These are phyloP conservation scores for Tricholomella constricta DNA, from an alignment of 768 basidiomycete species.

Conservation along the genomic window DNA sequence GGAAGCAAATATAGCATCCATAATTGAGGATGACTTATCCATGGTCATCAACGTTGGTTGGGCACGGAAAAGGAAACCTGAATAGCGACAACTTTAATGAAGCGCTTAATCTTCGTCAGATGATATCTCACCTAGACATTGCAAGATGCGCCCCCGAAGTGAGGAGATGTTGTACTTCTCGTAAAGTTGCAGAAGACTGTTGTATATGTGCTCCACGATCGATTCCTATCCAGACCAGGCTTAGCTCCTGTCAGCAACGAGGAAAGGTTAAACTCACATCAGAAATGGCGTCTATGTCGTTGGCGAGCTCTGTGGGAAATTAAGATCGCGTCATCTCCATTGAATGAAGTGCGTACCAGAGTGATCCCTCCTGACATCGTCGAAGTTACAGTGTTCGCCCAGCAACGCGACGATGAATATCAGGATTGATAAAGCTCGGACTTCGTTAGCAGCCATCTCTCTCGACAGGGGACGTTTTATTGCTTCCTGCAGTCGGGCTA, in stretches of 20 bases:
- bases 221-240: constrained; percentile 52
- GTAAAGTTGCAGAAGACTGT: constrained; percentile 70
- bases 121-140: constrained; percentile 72
- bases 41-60: constrained; percentile 90
- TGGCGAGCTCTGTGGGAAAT: constrained; percentile 43
- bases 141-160: constrained; percentile 72
- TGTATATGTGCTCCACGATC: constrained; percentile 84
- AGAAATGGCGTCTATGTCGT: constrained; percentile 60
- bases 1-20: constrained; percentile 87
- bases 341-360: constrained; percentile 45
- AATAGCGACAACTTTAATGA: neutral
- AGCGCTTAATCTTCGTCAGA: neutral
- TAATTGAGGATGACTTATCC: constrained; percentile 75
- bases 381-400: constrained; percentile 89
- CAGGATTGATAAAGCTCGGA: constrained; percentile 63
- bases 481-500: constrained; percentile 66
- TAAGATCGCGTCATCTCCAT: neutral
- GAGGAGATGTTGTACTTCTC: constrained; percentile 59
- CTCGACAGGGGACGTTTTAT: constrained; percentile 45
- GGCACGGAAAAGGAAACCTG: constrained; percentile 90
- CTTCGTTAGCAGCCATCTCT: constrained; percentile 48
- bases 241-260: neutral
- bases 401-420: constrained; percentile 85
- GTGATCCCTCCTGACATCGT: constrained; percentile 65
- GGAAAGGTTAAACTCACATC: constrained; percentile 36